phyloP scores from a whole-genome alignment of 2,329 filamentous ascomycete genomes.

The Amphichorda felina region DNA sequence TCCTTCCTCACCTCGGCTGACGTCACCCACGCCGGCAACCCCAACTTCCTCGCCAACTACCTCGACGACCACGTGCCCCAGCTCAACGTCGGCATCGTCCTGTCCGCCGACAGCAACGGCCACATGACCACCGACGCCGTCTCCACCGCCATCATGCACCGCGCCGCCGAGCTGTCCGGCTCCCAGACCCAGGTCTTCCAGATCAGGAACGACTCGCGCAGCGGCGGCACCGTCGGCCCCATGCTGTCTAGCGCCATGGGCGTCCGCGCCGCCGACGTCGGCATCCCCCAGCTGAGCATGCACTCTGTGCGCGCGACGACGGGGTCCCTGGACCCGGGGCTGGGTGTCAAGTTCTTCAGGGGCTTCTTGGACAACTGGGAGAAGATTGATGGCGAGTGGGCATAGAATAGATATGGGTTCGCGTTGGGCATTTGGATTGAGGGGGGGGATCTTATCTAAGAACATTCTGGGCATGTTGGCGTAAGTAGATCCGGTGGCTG shows the following conservation, averaged over 20 bases:
- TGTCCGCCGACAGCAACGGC: constrained; percentile 76
- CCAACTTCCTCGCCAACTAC: constrained; percentile 80
- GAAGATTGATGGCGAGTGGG: constrained; percentile 72
- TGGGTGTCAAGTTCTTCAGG: constrained; percentile 81
- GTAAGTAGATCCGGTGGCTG: no score
- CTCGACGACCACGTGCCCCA: constrained; percentile 76
- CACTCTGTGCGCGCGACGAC: constrained; percentile 86
- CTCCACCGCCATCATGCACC: constrained; percentile 67
- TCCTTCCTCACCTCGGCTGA: constrained; percentile 89
- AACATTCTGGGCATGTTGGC: background rate
- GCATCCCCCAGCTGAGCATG: constrained; percentile 88
- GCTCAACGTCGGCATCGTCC: constrained; percentile 75
- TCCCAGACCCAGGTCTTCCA: constrained; percentile 77
- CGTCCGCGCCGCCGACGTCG: constrained; percentile 73
- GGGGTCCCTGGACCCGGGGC: constrained; percentile 71
- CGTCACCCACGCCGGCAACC: constrained; percentile 88
- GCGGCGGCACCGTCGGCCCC: constrained; percentile 90
- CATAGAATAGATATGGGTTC: constrained; percentile 7
- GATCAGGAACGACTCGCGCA: constrained; percentile 84
- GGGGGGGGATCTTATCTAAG: no score
- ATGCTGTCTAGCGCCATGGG: constrained; percentile 75
- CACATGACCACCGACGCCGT: constrained; percentile 94
- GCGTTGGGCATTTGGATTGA: no score
- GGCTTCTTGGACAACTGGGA: constrained; percentile 83
- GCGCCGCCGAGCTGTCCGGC: constrained; percentile 63